Evolutionary conservation across 192 early-diverging fungal genomes (phyloP), one percentile per base, ranked within the genome.

Genomic region (Funneliformis geosporum): DNA sequence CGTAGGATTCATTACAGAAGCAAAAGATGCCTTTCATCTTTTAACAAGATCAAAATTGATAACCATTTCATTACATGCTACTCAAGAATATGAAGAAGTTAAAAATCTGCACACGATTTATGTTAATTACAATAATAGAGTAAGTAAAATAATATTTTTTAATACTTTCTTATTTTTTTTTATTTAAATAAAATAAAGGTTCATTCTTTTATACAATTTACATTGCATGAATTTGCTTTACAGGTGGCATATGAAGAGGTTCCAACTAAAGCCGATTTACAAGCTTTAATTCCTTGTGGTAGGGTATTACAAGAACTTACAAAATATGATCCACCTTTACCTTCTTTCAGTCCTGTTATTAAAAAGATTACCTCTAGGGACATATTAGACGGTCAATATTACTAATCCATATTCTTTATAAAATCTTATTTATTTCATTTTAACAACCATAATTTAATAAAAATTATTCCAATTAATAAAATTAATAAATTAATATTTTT

Each of bases 111-210:
- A 83, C 21, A 43, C 72, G 4, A 83, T 80, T 9, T 88, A 84
- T 44, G 79, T 82, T 21, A 86, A 83, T 78, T 83, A 87, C 27
- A 90, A 90, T 66, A 82, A 90, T 72, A 87, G 87, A n/a, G 89
- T 90, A 62, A 85, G 79, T 59, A 43, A 12, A 33, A 80, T 59
- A 44, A 23, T 23, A 5, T 18, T 55, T 4, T 18, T 55, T 50
- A 16, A 50, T 55, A 55, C 16, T 55, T 4, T 9, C 5, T 9
- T 9, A 44, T 44, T 9, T 44, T 44, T 4, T 9, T 44, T 44
- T 55, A 21, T 21, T 4, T 55, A 5, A 55, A 21, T 21, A 55
- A 33, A 33, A 33, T 2, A 33, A 33, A 33, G 2, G 33, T 33
- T 33, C 2, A 33, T 2, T 33, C 33, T 0, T 2, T 33, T 55